Evolutionary conservation across 73 alveolate genomes (phyloP).

Genomic region (Stentor roeselii): DNA sequence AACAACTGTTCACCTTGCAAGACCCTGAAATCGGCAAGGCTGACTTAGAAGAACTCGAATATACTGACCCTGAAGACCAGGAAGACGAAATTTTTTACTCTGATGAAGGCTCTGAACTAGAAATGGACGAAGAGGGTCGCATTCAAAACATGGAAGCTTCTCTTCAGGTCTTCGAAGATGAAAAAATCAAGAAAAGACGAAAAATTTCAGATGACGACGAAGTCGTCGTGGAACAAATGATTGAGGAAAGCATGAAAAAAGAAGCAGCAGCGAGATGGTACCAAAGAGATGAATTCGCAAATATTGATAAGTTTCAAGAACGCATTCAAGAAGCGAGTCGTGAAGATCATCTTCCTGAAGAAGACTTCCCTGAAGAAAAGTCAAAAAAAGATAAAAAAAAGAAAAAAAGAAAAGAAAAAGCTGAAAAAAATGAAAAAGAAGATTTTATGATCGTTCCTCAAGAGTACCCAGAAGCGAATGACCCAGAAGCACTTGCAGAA

Average conservation of each 20-base stretch:
- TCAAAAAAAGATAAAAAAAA: constrained; percentile 31
- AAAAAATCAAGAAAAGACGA: constrained; percentile 34
- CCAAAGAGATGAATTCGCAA: constrained; percentile 55
- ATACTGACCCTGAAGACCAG: constrained; percentile 40
- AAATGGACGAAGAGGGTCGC: background rate
- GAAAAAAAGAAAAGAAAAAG: constrained; percentile 34
- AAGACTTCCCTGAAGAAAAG: background rate
- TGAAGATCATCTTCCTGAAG: no score
- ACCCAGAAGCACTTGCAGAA: constrained; percentile 39
- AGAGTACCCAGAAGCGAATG: constrained; percentile 46
- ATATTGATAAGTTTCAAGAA: constrained; percentile 39
- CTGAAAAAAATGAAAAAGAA: constrained; percentile 27
- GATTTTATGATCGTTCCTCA: constrained; percentile 30
- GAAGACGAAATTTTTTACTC: constrained; percentile 22
- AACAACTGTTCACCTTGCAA: constrained; percentile 16
- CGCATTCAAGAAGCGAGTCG: no score
- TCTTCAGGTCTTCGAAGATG: constrained; percentile 5
- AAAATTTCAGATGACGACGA: constrained; percentile 24
- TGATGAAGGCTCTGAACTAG: background rate
- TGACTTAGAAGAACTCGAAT: constrained; percentile 32
- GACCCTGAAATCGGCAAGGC: background rate
- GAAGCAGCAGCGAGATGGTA: constrained; percentile 59
- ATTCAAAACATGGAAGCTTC: background rate
- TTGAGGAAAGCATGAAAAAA: constrained; percentile 32
- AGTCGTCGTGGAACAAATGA: background rate